phyloP scores from a whole-genome alignment of 495 filamentous ascomycete genomes.

The Poronia punctata region DNA sequence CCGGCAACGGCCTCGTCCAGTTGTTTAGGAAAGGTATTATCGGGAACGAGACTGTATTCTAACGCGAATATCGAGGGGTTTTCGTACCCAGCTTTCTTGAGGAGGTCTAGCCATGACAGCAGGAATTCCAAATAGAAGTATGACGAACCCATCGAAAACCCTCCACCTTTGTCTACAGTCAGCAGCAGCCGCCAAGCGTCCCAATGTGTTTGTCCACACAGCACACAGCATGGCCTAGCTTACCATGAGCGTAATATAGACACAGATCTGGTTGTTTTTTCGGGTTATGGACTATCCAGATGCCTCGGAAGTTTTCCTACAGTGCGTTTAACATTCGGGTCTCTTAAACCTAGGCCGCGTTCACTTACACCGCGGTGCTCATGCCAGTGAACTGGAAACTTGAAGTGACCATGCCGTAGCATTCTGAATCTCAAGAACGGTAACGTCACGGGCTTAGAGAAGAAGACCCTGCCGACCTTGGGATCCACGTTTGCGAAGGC shows the following conservation, averaged over 20 bases:
- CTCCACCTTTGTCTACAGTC: conserved; percentile 46
- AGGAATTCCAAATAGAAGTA: conserved; percentile 82
- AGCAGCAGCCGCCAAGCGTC: conserved; percentile 5
- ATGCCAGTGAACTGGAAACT: conserved; percentile 54
- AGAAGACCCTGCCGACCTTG: conserved; percentile 62
- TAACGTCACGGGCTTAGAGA: conserved; percentile 60
- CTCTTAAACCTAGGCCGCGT: not conserved
- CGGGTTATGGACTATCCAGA: conserved; percentile 54
- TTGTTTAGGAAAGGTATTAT: conserved; percentile 61
- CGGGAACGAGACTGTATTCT: conserved; percentile 74
- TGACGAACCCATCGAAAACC: conserved; percentile 68
- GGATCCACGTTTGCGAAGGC: conserved; percentile 64
- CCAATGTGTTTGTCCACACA: no score
- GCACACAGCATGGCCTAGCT: no score
- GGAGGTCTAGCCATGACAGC: conserved; percentile 52
- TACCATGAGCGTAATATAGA: conserved; percentile 68
- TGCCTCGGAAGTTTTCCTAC: conserved; percentile 42
- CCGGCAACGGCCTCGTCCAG: conserved; percentile 56
- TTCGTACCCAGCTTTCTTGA: conserved; percentile 51
- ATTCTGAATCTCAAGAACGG: conserved; percentile 69
- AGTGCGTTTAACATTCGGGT: no score
- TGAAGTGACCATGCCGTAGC: conserved; percentile 58
- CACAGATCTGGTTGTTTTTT: conserved; percentile 55
- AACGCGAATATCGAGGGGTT: conserved; percentile 74
- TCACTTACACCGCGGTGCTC: conserved; percentile 46